These are phyloP conservation scores for Phytophthora lateralis DNA, from an alignment of 352 stramenopile species.

Conservation along the genomic window DNA sequence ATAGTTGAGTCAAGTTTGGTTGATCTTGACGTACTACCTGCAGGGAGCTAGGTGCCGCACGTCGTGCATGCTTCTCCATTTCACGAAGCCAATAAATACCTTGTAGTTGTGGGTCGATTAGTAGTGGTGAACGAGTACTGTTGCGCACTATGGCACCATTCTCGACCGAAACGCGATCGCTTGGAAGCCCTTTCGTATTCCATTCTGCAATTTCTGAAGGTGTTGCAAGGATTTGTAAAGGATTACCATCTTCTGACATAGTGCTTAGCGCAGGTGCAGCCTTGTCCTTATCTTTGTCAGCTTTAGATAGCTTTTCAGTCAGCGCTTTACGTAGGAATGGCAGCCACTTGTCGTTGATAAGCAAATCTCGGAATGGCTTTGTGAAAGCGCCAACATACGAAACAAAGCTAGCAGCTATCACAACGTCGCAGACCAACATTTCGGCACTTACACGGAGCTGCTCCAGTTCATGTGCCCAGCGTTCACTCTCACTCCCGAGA, in stretches of 20 bases:
- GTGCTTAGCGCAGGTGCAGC: slow-evolving; percentile 1
- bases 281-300: slow-evolving; percentile 27
- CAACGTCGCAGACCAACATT: slow-evolving; percentile 89
- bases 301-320: slow-evolving; percentile 15
- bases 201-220: slow-evolving; percentile 86
- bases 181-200: slow-evolving; percentile 85
- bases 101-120: slow-evolving; percentile 93
- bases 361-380: slow-evolving; percentile 88
- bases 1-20: slow-evolving; percentile 65
- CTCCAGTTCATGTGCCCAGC: slow-evolving; percentile 88
- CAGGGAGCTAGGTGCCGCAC: slow-evolving; percentile 46
- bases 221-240: slow-evolving; percentile 73
- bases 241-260: slow-evolving; percentile 48
- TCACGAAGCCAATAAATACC: slow-evolving; percentile 89
- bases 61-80: slow-evolving; percentile 76
- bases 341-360: slow-evolving; percentile 88
- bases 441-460: slow-evolving; percentile 74
- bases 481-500: slow-evolving; percentile 93
- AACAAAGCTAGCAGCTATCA: slow-evolving; percentile 93
- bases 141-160: slow-evolving; percentile 90
- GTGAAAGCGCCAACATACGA: slow-evolving; percentile 95
- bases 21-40: slow-evolving; percentile 88
- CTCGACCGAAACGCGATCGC: slow-evolving; percentile 89
- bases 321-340: slow-evolving; percentile 83
- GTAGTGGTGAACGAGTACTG: slow-evolving; percentile 83